Conservation (phyloP, 139 green algal species). For the Auxenochlorella pyrenoidosa region DNA sequence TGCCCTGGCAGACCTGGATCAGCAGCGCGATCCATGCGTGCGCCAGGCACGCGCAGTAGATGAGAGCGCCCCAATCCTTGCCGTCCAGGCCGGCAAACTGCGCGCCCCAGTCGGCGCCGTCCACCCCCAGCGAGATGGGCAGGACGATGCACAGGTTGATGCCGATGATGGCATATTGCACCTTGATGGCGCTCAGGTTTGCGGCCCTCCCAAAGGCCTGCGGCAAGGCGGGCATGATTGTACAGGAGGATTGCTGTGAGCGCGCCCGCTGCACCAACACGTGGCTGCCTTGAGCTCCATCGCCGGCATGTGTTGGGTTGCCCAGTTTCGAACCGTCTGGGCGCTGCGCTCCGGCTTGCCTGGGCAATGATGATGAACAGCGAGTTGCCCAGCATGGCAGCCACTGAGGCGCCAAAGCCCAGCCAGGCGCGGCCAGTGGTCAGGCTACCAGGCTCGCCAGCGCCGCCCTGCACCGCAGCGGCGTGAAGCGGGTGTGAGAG, state of each 20-base stretch:
- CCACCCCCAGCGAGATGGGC: slow-evolving; percentile 21
- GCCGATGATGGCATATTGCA: slow-evolving; percentile 4
- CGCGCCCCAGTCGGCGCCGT: slow-evolving; percentile 2
- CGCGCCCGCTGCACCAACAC: too few relatives aligned
- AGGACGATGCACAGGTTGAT: slow-evolving; percentile 7
- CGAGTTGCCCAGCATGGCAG: not conserved
- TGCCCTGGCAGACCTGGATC: too few relatives aligned
- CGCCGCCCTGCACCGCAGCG: slow-evolving; percentile 48
- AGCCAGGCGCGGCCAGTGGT: slow-evolving; percentile 8
- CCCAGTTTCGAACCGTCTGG: too few relatives aligned
- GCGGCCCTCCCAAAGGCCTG: not conserved
- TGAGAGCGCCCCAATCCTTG: slow-evolving; percentile 4
- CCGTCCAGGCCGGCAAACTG: not conserved
- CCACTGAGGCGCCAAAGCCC: slow-evolving; percentile 21
- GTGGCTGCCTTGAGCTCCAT: too few relatives aligned
- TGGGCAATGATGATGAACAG: slow-evolving; percentile 22
- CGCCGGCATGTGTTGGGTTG: too few relatives aligned
- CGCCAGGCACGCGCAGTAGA: slow-evolving; percentile 23
- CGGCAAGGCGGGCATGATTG: too few relatives aligned
- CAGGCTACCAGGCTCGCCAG: slow-evolving; percentile 8
- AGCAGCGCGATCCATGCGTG: slow-evolving; percentile 4
- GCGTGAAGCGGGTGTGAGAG: not conserved
- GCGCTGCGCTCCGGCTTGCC: not conserved
- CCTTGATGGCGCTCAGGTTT: not conserved
- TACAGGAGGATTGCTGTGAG: too few relatives aligned